These are phyloP conservation scores for Limonium bicolor DNA, from an alignment of 148 eudicot genomes.

Conservation along the genomic window DNA sequence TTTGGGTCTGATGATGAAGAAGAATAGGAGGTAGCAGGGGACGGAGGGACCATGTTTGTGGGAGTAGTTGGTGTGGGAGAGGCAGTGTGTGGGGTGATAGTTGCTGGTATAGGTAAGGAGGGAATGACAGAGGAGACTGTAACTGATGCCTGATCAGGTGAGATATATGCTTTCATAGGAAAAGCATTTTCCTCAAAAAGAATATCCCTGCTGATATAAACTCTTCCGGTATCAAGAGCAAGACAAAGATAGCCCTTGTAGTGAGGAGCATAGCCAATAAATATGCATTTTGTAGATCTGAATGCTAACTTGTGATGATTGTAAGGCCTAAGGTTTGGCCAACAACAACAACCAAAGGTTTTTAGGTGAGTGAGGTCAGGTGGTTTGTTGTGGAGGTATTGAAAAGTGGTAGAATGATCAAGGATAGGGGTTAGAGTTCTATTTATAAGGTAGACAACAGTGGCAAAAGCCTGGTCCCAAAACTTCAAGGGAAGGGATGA, in stretches of 20 bases:
- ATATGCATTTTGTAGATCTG: background rate
- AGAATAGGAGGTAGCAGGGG: no score
- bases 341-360: background rate
- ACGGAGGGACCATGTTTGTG: no score
- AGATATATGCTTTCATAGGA: no score
- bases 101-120: no score
- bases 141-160: no score
- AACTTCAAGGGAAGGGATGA: background rate
- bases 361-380: background rate
- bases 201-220: no score
- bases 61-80: no score
- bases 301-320: background rate
- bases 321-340: background rate
- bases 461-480: background rate
- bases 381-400: background rate
- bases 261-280: background rate
- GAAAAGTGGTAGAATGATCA: background rate
- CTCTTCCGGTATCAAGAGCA: no score
- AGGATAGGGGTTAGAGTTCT: background rate
- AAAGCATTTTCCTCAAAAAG: no score
- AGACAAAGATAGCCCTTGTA: constrained; percentile 31
- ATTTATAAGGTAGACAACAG: background rate
- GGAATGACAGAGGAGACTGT: no score
- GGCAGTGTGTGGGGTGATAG: no score
- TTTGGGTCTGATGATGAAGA: no score